Evolutionary conservation across 306 rosid species (phyloP), one percentile per base, ranked within the genome.

Genomic region (Morella rubra): DNA sequence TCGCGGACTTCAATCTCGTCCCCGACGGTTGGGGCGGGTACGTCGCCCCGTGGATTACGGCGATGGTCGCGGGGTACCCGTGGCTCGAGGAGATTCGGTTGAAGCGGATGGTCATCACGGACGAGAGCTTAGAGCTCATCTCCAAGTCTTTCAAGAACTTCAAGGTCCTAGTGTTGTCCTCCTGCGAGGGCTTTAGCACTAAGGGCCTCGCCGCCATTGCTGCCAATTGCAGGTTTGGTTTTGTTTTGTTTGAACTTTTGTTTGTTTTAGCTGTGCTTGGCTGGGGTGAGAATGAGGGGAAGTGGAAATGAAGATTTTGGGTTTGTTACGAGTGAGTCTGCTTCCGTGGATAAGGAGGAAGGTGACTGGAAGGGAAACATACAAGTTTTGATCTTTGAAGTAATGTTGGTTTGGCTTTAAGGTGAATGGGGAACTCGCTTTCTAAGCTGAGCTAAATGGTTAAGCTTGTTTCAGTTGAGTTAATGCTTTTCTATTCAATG

Each of bases 21-120:
- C 99, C 99, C 0, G 97, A 95, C 3, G 97, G 96, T 16, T 95
- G 99, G 99, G 99, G 99, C 11, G 99, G 90, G 27, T 89, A 77
- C 53, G 89, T 90, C 0, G 71, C 70, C 16, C 97, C 97, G 6
- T 95, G 99, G 99, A 89, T 95, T 90, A 82, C 68, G 50, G 93
- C 96, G 37, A 85, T 92, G 97, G 91, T 97, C 5, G 22, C 6
- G 19, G 89, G 88, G 0, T 95, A 87, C 66, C 93, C 97, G 0
- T 89, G 83, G 83, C 89, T 95, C 0, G 91, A 92, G 72, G 99
- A 95, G 97, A 95, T 95, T 93, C 87, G 83, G 78, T 90, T 95
- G 73, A 95, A 95, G 91, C 86, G 99, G 76, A 95, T 92, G 99
- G 92, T 95, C 15, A 69, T 95, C 32, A 82, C 90, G 16, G 99